phyloP scores from a whole-genome alignment of 1,139 yeast species.

The Hyphopichia buzzinii region DNA sequence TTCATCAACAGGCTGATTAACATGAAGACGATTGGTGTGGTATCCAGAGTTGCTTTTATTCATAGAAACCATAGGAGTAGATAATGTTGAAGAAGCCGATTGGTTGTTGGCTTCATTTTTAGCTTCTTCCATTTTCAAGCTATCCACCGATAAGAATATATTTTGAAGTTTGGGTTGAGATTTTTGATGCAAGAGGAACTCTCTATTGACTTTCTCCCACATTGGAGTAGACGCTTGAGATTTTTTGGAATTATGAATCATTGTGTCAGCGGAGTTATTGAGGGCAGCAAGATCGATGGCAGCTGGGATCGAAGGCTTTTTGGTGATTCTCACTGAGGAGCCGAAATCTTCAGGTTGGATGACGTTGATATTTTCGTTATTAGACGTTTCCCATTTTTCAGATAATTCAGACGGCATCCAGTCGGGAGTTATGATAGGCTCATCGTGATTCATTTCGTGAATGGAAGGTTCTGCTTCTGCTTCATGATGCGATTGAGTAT shows the following conservation, averaged over 20 bases:
- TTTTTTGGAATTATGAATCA: conserved; percentile 33
- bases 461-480: not conserved
- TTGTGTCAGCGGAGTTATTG: conserved; percentile 31
- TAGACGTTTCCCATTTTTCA: conserved; percentile 32
- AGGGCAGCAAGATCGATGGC: conserved; percentile 14
- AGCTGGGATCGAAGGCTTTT: conserved; percentile 11
- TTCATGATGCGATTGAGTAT: not conserved
- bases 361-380: conserved; percentile 6
- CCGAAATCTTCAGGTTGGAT: conserved; percentile 17
- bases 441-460: not conserved
- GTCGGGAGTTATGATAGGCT: conserved; percentile 27
- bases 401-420: conserved; percentile 47
- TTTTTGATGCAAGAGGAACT: conserved; percentile 25
- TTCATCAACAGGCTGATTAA: conserved; percentile 21
- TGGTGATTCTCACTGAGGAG: conserved; percentile 32
- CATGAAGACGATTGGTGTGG: conserved; percentile 1
- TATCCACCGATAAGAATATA: conserved; percentile 23
- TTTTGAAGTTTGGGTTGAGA: conserved; percentile 33
- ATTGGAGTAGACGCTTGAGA: conserved; percentile 28
- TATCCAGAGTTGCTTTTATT: conserved; percentile 9
- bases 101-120: conserved; percentile 14
- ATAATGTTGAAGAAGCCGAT: conserved; percentile 35
- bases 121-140: conserved; percentile 7
- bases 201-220: conserved; percentile 36
- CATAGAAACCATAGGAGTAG: conserved; percentile 31